Conservation (phyloP, 495 filamentous ascomycete genomes). For the Pseudoneurospora amorphoporcata region DNA sequence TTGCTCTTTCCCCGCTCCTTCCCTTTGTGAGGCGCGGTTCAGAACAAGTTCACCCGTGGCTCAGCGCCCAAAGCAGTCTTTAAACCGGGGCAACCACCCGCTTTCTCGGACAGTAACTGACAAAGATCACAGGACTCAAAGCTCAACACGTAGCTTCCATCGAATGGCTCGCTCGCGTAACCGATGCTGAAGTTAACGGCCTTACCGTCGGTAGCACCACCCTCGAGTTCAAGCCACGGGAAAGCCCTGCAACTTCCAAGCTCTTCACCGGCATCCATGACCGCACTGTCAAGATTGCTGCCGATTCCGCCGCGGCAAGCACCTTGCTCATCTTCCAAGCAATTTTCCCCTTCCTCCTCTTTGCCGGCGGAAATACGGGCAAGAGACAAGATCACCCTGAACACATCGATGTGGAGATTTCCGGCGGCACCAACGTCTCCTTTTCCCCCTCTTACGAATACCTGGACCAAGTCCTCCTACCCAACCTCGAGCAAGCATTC, state of each 20-base stretch:
- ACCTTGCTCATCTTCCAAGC: constrained; percentile 73
- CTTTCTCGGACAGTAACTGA: background rate
- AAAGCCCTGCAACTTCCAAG: constrained; percentile 26
- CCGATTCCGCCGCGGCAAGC: constrained; percentile 36
- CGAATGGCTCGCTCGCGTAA: constrained; percentile 52
- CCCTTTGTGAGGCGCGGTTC: background rate
- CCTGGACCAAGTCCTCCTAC: constrained; percentile 61
- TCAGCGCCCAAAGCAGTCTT: background rate
- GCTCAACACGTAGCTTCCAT: constrained; percentile 63
- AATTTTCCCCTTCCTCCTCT: constrained; percentile 66
- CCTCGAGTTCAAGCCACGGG: constrained; percentile 40
- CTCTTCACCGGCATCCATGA: background rate
- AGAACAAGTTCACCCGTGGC: background rate
- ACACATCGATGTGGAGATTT: constrained; percentile 48
- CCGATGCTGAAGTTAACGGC: constrained; percentile 47
- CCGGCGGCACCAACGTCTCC: constrained; percentile 69
- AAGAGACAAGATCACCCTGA: constrained; percentile 7
- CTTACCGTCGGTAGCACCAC: constrained; percentile 44
- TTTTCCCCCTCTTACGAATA: constrained; percentile 71
- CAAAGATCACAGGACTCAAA: constrained; percentile 49
- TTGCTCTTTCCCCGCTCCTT: background rate
- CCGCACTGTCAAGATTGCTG: constrained; percentile 33
- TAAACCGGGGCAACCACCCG: background rate
- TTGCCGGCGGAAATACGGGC: constrained; percentile 32
- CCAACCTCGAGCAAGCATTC: constrained; percentile 54